A percentile compares a stretch with the other conserved stretches of the same genome.
Evolutionary conservation across 768 basidiomycete species (phyloP).

Genomic region (Phaffia australis): DNA sequence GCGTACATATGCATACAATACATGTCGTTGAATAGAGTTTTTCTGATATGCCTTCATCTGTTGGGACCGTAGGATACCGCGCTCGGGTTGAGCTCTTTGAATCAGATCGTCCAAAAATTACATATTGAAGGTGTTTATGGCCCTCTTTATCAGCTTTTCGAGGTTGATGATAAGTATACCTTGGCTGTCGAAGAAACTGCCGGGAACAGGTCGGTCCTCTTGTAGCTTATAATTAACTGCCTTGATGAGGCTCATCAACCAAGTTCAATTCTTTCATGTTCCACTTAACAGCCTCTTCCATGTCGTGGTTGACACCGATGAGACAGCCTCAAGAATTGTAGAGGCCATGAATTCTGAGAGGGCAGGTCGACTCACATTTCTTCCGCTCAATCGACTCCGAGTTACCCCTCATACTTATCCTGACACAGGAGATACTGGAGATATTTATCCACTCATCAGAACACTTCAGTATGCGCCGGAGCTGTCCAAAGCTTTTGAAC

Average conservation of each 20-base stretch:
- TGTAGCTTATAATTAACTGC: not conserved
- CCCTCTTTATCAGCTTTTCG: slow-evolving; percentile 84
- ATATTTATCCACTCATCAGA: slow-evolving; percentile 44
- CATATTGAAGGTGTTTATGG: slow-evolving; percentile 78
- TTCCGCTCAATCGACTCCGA: slow-evolving; percentile 90
- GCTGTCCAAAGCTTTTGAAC: slow-evolving; percentile 77
- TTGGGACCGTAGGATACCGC: slow-evolving; percentile 63
- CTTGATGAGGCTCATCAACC: too few relatives aligned
- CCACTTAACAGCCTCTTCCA: slow-evolving; percentile 65
- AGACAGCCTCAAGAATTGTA: slow-evolving; percentile 79
- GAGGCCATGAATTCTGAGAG: slow-evolving; percentile 89
- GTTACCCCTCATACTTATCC: slow-evolving; percentile 58
- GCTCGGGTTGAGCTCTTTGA: slow-evolving; percentile 72
- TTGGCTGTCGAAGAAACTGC: slow-evolving; percentile 89
- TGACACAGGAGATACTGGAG: slow-evolving; percentile 37
- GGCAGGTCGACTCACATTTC: slow-evolving; percentile 90
- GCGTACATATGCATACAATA: slow-evolving; percentile 23
- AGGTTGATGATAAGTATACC: slow-evolving; percentile 82
- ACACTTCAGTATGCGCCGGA: slow-evolving; percentile 65
- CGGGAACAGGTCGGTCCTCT: slow-evolving; percentile 65
- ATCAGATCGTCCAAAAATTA: slow-evolving; percentile 66
- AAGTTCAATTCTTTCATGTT: not conserved
- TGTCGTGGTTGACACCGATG: slow-evolving; percentile 93
- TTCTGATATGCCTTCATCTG: not conserved
- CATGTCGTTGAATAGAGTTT: not conserved